Percentiles rank a stretch among this genome's conserved stretches.
Evolutionary conservation across 2,329 filamentous ascomycete genomes (phyloP).

Genomic region (Ophiobolus disseminans): DNA sequence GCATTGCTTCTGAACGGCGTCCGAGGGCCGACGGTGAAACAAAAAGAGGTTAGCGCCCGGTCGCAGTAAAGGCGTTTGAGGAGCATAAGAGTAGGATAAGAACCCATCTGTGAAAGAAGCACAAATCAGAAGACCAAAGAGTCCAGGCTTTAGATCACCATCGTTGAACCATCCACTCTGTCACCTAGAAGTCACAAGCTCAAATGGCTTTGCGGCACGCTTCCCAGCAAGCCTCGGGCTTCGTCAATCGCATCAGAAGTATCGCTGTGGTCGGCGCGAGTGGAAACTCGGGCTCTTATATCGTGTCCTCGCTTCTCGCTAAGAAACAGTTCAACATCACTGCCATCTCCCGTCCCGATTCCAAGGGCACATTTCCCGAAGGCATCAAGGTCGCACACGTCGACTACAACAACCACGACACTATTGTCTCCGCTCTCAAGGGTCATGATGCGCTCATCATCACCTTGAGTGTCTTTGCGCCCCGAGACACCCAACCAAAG

Average conservation of each 20-base stretch:
- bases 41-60: no score
- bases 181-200: no score
- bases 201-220: slow-evolving; percentile 1
- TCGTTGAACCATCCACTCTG: no score
- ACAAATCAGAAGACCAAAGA: no score
- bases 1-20: no score
- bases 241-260: slow-evolving; percentile 38
- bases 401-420: slow-evolving; percentile 58
- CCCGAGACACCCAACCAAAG: slow-evolving; percentile 36
- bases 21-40: no score
- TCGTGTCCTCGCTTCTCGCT: slow-evolving; percentile 51
- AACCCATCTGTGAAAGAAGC: no score
- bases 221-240: slow-evolving; percentile 1
- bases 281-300: slow-evolving; percentile 33
- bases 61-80: no score
- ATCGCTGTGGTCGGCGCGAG: slow-evolving; percentile 51
- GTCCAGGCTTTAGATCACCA: no score
- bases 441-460: slow-evolving; percentile 51
- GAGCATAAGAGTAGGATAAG: no score
- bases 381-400: slow-evolving; percentile 51
- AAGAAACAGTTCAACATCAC: slow-evolving; percentile 58
- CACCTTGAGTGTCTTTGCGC: slow-evolving; percentile 40
- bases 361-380: slow-evolving; percentile 50
- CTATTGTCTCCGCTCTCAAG: slow-evolving; percentile 44
- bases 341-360: slow-evolving; percentile 57